These are phyloP conservation scores for Solanum etuberosum DNA, from an alignment of 257 asterid species.

Conservation along the genomic window DNA sequence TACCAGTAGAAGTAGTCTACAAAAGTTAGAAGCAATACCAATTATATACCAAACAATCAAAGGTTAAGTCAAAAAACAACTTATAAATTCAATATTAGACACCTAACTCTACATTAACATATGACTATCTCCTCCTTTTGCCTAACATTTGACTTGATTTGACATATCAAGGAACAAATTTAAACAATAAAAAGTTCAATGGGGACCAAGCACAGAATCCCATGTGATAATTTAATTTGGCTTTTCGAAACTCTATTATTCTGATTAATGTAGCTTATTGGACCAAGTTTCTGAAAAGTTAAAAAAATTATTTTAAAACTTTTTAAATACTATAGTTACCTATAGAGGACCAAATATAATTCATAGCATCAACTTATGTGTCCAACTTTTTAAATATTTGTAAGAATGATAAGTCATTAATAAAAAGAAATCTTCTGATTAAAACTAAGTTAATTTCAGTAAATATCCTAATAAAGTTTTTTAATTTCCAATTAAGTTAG, in stretches of 20 bases:
- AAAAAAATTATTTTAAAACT: neutral
- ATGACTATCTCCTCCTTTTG: neutral
- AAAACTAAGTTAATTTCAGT: neutral
- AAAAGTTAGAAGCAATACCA: neutral
- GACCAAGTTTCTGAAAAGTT: neutral
- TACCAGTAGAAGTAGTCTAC: conserved; percentile 33
- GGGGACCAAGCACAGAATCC: neutral
- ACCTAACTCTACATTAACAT: neutral
- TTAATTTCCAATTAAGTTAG: neutral
- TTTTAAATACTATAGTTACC: neutral
- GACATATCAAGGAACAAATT: neutral
- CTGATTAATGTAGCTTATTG: neutral
- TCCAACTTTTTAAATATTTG: neutral
- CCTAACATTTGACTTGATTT: neutral
- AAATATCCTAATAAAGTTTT: neutral
- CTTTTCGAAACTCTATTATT: neutral
- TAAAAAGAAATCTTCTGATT: neutral
- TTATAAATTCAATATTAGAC: neutral
- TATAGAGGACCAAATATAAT: neutral
- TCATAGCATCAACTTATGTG: neutral
- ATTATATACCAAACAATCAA: neutral
- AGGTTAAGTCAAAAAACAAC: neutral
- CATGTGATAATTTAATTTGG: neutral
- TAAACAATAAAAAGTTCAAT: neutral
- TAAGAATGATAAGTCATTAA: neutral